Base-by-base conservation (phyloP, 257 asterid species). In the Forsythia suspensa region DNA sequence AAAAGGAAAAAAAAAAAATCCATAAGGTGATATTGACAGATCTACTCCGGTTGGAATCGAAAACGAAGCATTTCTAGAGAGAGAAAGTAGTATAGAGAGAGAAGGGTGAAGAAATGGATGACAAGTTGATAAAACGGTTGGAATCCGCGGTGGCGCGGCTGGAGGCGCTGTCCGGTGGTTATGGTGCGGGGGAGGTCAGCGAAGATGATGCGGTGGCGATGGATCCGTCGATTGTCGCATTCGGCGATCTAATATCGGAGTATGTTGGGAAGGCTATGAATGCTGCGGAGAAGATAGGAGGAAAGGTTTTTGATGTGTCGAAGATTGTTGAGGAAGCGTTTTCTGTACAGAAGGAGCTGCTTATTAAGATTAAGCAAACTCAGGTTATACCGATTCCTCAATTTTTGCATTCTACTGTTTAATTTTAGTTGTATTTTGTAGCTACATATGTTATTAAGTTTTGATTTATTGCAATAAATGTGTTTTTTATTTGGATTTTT, bases 81-180 rank as follows among this genome's bases (percentile, higher is more conserved):
- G 81, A 77, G 75, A 13, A 67, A 42, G 41, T 68, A 16, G 18
- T 65, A 37, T 37, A 41, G 63, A 63, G 40, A 43, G 20, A 24
- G 41, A 38, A 52, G 52, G 29, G 71, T 34, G 15, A 71, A 29
- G 84, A 5, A 15, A 91, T 95, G 99, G 95, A 93, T 1, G 97
- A 88, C 81, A 88, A 73, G 80, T 78, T 93, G 86, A 85, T 93
- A 76, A 87, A 92, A 92, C 83, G 99, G 86, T 86, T 93, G 85
- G 99, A 93, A 81, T 89, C 97, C 70, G 99, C 98, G 77, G 99
- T 95, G 82, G 79, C 85, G 82, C 94, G 99, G 79, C 83, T 95
- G 73, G 99, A 95, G 86, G 88, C 87, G 85, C 79, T 95, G 61
- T 87, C 96, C 24, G 20, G 72, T 21, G 84, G 81, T 76, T 89